A percentile compares a stretch with the other conserved stretches of the same genome.
Conservation (phyloP, 176 grass and related monocot species). For the Themeda triandra region DNA sequence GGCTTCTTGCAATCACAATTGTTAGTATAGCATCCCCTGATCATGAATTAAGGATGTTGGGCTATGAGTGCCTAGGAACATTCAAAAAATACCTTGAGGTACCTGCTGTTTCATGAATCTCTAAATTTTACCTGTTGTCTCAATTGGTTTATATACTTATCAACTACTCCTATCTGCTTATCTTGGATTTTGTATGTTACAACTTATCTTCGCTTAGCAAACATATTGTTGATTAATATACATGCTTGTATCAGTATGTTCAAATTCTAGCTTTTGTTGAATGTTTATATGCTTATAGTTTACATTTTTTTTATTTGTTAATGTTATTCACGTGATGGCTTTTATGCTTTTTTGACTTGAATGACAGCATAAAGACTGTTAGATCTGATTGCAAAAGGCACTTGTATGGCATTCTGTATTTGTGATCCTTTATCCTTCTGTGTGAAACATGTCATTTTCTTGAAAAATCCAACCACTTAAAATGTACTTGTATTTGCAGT, state of each 20-base stretch:
- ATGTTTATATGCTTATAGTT: background rate
- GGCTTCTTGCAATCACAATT: slow-evolving; percentile 80
- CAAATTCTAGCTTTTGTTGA: slow-evolving; percentile 10
- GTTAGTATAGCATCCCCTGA: slow-evolving; percentile 80
- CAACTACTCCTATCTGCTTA: background rate
- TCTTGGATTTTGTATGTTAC: slow-evolving; percentile 1
- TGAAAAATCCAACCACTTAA: background rate
- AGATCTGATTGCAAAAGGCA: slow-evolving; percentile 11
- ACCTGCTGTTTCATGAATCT: slow-evolving; percentile 32
- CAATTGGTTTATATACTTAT: slow-evolving; percentile 7
- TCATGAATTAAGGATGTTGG: slow-evolving; percentile 75
- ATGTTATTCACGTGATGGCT: background rate
- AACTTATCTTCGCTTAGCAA: background rate
- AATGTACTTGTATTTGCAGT: slow-evolving; percentile 41
- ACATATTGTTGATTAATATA: background rate
- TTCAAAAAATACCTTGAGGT: slow-evolving; percentile 84
- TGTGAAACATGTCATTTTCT: background rate
- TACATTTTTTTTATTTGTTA: slow-evolving; percentile 15
- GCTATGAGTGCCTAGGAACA: slow-evolving; percentile 71
- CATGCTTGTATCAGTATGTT: background rate
- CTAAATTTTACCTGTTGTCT: slow-evolving; percentile 9
- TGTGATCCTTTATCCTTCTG: background rate
- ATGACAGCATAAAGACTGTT: background rate
- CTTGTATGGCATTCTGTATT: slow-evolving; percentile 3
- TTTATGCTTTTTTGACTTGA: slow-evolving; percentile 18